A percentile compares a stretch with the other conserved stretches of the same genome.
Conservation (phyloP, 129 eudicot genomes). For the Solidago caesia region DNA sequence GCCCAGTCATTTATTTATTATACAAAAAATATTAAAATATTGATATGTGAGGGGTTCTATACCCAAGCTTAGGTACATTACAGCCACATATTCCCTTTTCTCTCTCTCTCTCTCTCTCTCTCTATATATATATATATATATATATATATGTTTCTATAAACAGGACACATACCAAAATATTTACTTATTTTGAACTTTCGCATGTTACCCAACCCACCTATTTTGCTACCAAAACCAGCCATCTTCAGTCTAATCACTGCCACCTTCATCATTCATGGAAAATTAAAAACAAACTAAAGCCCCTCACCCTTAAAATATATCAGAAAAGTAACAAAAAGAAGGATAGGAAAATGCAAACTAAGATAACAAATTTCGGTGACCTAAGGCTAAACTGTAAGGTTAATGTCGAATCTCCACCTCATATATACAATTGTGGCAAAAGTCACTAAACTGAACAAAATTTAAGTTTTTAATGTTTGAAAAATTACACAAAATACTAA, state of each 20-base stretch:
- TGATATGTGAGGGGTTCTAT: no score
- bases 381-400: neutral
- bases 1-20: no score
- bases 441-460: neutral
- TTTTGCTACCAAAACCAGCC: neutral
- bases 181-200: neutral
- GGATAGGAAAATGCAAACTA: neutral
- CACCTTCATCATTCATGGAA: neutral
- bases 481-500: neutral
- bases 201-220: neutral
- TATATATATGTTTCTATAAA: neutral
- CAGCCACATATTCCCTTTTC: no score
- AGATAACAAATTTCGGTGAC: neutral
- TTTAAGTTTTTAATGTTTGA: neutral
- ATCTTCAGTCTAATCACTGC: neutral
- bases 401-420: neutral
- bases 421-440: neutral
- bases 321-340: neutral
- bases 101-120: no score
- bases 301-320: neutral
- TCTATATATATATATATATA: no score
- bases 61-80: no score
- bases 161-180: neutral
- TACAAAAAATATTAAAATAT: no score
- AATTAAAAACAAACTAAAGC: neutral